Evolutionary conservation across 805 yeast genomes (phyloP).

Genomic region (Candida railenensis): DNA sequence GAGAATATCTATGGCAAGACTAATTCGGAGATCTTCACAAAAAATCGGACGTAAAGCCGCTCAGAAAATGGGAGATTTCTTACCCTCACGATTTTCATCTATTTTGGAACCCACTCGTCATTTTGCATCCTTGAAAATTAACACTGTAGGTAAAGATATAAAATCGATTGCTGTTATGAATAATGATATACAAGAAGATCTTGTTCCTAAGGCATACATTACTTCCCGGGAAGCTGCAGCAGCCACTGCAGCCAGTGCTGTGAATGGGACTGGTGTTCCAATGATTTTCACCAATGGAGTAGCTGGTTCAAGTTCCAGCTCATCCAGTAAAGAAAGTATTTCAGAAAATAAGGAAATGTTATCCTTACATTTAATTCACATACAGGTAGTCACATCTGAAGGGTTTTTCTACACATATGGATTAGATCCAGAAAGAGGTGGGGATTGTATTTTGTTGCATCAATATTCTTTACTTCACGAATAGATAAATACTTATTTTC

Average conservation of each 20-base stretch:
- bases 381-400: constrained; percentile 73
- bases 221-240: constrained; percentile 17
- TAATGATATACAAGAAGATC: constrained; percentile 28
- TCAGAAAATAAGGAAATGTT: constrained; percentile 18
- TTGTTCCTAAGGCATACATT: constrained; percentile 29
- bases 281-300: constrained; percentile 1
- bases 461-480: constrained; percentile 58
- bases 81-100: constrained; percentile 78
- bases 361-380: constrained; percentile 38
- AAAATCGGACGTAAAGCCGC: constrained; percentile 78
- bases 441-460: constrained; percentile 79
- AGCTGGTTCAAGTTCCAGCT: constrained; percentile 7
- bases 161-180: constrained; percentile 47
- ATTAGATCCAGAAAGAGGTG: constrained; percentile 84
- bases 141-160: constrained; percentile 36
- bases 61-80: constrained; percentile 81
- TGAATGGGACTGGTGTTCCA: background rate
- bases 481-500: background rate
- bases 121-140: constrained; percentile 81
- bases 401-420: constrained; percentile 82
- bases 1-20: constrained; percentile 69
- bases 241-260: background rate
- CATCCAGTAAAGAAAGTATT: constrained; percentile 7
- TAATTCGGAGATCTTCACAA: constrained; percentile 77
- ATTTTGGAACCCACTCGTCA: constrained; percentile 88